Evolutionary conservation across 2,329 filamentous ascomycete genomes (phyloP).

Genomic region (Paracamarosporium sp.): DNA sequence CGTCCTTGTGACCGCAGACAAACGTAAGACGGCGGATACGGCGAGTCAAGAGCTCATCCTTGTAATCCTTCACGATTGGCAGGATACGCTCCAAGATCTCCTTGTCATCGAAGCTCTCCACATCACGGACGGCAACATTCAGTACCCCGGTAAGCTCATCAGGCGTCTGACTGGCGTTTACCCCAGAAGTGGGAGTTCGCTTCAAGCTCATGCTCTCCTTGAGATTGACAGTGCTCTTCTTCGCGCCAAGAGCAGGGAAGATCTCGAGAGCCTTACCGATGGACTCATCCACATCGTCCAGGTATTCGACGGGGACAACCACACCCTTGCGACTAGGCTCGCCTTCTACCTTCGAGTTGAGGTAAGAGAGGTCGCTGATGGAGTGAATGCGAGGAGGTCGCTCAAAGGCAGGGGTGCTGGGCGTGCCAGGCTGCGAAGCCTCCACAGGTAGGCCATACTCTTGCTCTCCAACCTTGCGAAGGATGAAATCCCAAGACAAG

Average conservation of each 20-base stretch:
- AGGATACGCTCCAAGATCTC: slow-evolving; percentile 80
- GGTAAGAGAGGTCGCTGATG: slow-evolving; percentile 95
- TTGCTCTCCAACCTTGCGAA: slow-evolving; percentile 89
- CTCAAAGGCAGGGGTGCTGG: slow-evolving; percentile 71
- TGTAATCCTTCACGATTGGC: slow-evolving; percentile 78
- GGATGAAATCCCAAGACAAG: slow-evolving; percentile 93
- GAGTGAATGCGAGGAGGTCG: slow-evolving; percentile 81
- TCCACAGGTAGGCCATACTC: slow-evolving; percentile 85
- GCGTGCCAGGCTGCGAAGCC: slow-evolving; percentile 77
- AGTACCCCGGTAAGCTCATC: slow-evolving; percentile 90
- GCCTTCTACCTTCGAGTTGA: slow-evolving; percentile 71
- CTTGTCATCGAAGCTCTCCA: slow-evolving; percentile 81
- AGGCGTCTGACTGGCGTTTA: slow-evolving; percentile 57
- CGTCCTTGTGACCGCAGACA: slow-evolving; percentile 93
- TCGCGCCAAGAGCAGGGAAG: slow-evolving; percentile 68
- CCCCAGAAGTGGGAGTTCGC: slow-evolving; percentile 61
- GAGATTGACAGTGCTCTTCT: slow-evolving; percentile 57
- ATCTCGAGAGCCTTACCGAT: slow-evolving; percentile 83
- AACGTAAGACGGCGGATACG: slow-evolving; percentile 91
- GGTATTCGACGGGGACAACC: slow-evolving; percentile 89
- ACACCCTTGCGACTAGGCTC: slow-evolving; percentile 91
- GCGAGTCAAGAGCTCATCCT: slow-evolving; percentile 80
- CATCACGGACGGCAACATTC: slow-evolving; percentile 89
- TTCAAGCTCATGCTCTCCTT: slow-evolving; percentile 63
- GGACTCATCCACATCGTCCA: slow-evolving; percentile 92